Evolutionary conservation across 164 flowering plant genomes (phyloP).

Genomic region (Piper longum): DNA sequence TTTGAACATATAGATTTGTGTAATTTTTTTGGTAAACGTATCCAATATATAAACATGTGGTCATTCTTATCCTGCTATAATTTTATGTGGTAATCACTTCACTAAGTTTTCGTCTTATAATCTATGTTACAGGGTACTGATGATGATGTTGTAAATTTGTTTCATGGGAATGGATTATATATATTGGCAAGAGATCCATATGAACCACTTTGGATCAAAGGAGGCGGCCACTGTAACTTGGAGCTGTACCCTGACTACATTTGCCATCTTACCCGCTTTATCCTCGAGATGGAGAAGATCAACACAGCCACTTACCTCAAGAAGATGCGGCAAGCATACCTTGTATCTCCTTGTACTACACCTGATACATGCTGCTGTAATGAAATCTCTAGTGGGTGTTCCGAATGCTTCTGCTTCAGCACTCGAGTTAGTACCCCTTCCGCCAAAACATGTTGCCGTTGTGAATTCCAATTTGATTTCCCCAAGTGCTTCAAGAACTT

Average conservation of each 20-base stretch:
- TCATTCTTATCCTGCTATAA: no score
- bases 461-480: constrained; percentile 10
- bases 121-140: constrained; percentile 64
- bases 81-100: no score
- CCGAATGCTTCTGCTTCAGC: no score
- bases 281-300: constrained; percentile 73
- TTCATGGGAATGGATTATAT: no score
- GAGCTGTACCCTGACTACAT: constrained; percentile 24
- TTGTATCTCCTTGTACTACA: constrained; percentile 2
- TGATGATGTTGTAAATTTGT: constrained; percentile 59
- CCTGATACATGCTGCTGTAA: constrained; percentile 16
- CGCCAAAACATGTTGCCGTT: no score
- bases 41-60: no score
- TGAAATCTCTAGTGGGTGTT: constrained; percentile 1
- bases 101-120: background rate
- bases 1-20: no score
- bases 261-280: constrained; percentile 59
- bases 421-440: no score
- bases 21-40: no score
- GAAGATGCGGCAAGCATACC: constrained; percentile 41
- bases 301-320: constrained; percentile 49
- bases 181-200: no score
- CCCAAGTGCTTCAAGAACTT: no score
- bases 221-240: no score
- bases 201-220: constrained; percentile 8